Evolutionary conservation across 192 early-diverging fungal species (phyloP).

Genomic region (Coemansia sp.): DNA sequence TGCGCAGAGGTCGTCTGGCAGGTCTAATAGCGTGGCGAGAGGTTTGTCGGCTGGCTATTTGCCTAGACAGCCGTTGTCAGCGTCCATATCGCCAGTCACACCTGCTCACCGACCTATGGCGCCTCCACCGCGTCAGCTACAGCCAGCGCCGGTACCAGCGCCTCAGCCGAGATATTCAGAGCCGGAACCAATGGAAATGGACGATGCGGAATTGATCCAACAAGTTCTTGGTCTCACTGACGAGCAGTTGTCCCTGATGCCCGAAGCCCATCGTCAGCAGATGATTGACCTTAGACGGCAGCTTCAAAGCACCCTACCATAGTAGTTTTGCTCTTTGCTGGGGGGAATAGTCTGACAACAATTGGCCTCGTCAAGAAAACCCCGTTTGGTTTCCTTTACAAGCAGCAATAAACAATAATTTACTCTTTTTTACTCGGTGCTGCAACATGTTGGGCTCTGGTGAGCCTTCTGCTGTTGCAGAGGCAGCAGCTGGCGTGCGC

Average conservation of each 20-base stretch:
- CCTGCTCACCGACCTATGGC: background rate
- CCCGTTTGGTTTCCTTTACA: background rate
- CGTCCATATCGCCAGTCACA: background rate
- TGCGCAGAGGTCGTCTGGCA: background rate
- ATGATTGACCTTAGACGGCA: constrained; percentile 64
- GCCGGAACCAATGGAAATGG: constrained; percentile 58
- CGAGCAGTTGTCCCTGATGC: constrained; percentile 78
- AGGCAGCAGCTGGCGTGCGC: background rate
- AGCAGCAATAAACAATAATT: too few species aligned
- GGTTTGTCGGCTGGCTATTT: background rate
- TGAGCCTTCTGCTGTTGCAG: too few species aligned
- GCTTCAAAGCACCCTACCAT: constrained; percentile 10
- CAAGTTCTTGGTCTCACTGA: constrained; percentile 82
- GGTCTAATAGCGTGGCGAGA: background rate
- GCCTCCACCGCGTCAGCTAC: background rate
- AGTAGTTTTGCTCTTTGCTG: background rate
- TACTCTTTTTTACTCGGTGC: background rate
- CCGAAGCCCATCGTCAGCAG: constrained; percentile 75
- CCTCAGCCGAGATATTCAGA: background rate
- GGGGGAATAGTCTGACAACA: background rate
- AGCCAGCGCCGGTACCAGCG: background rate
- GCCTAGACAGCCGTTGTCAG: background rate
- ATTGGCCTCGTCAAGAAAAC: background rate
- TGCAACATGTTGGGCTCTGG: background rate
- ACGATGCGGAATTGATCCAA: constrained; percentile 69